phyloP scores from a whole-genome alignment of 352 stramenopile species.

The Bremia lactucae region DNA sequence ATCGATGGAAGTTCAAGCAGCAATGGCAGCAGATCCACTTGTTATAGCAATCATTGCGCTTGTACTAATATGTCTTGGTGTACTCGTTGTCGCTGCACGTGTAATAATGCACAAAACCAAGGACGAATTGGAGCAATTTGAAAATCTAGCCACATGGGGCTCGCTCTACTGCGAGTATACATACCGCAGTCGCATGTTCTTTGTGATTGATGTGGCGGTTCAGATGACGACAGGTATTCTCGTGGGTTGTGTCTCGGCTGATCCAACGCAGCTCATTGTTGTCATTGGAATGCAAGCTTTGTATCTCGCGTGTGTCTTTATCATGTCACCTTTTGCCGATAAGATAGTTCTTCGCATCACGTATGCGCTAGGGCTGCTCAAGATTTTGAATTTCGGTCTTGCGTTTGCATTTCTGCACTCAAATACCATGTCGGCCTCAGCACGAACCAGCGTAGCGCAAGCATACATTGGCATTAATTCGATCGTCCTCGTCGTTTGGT shows the following conservation, averaged over 20 bases:
- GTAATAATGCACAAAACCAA: slow-evolving; percentile 46
- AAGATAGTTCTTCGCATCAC: slow-evolving; percentile 32
- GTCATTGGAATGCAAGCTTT: slow-evolving; percentile 42
- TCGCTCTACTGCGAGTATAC: slow-evolving; percentile 52
- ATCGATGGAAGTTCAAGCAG: slow-evolving; percentile 44
- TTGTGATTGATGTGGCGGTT: slow-evolving; percentile 38
- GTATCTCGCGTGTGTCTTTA: slow-evolving; percentile 38
- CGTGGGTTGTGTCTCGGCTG: slow-evolving; percentile 41
- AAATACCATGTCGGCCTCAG: slow-evolving; percentile 30
- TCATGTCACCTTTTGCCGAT: slow-evolving; percentile 31
- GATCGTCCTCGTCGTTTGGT: slow-evolving; percentile 46
- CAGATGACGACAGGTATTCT: slow-evolving; percentile 47
- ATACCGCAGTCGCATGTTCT: slow-evolving; percentile 56
- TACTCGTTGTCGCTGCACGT: slow-evolving; percentile 39
- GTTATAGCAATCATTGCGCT: slow-evolving; percentile 35
- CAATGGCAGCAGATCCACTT: slow-evolving; percentile 15
- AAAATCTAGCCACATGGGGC: slow-evolving; percentile 48
- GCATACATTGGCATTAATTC: slow-evolving; percentile 57
- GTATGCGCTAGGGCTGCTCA: slow-evolving; percentile 37
- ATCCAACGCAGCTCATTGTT: slow-evolving; percentile 43
- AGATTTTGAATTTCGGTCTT: slow-evolving; percentile 49
- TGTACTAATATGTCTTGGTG: slow-evolving; percentile 31
- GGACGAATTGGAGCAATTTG: slow-evolving; percentile 42
- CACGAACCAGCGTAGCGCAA: slow-evolving; percentile 28
- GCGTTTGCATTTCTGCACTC: slow-evolving; percentile 49